These are phyloP conservation scores for Escovopsis sp. DNA, from an alignment of 2,329 filamentous ascomycete genomes.

Conservation along the genomic window DNA sequence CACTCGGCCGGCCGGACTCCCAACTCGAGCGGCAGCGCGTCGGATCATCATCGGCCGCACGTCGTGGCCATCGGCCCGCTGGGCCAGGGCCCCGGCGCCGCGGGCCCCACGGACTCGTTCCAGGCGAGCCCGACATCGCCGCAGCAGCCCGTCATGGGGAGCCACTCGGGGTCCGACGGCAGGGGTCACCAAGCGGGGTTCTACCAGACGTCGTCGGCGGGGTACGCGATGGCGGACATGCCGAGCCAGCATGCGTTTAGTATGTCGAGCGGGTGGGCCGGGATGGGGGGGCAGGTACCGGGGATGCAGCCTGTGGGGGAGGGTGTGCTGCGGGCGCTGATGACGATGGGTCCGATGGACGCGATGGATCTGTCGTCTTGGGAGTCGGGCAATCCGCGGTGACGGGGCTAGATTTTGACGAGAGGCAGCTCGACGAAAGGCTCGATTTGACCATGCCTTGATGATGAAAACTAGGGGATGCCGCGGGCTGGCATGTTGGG, in stretches of 20 bases:
- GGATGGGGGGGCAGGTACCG: slow-evolving; percentile 23
- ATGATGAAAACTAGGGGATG: too few species aligned
- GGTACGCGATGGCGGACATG: slow-evolving; percentile 20
- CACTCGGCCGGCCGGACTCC: slow-evolving; percentile 43
- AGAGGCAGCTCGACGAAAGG: too few species aligned
- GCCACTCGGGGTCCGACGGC: slow-evolving; percentile 22
- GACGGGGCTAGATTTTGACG: background rate
- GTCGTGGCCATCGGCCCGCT: slow-evolving; percentile 16
- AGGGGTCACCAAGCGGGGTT: slow-evolving; percentile 20
- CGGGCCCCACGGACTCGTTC: slow-evolving; percentile 31
- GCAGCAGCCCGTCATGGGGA: slow-evolving; percentile 23
- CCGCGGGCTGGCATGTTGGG: too few species aligned
- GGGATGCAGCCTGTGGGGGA: slow-evolving; percentile 42
- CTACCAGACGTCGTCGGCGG: slow-evolving; percentile 23
- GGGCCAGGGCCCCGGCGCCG: slow-evolving; percentile 15
- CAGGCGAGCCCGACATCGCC: slow-evolving; percentile 35
- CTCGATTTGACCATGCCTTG: too few species aligned
- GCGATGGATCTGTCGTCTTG: slow-evolving; percentile 40
- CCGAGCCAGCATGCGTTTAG: slow-evolving; percentile 22
- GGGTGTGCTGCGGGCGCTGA: slow-evolving; percentile 40
- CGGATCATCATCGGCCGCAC: slow-evolving; percentile 17
- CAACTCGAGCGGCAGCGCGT: slow-evolving; percentile 33
- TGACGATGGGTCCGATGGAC: slow-evolving; percentile 46
- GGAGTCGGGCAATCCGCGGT: slow-evolving; percentile 23
- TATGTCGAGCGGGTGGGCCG: slow-evolving; percentile 30